Evolutionary conservation across 2,329 filamentous ascomycete species (phyloP), one percentile per base, ranked within the genome.

Genomic region (Colletotrichum coccodes): DNA sequence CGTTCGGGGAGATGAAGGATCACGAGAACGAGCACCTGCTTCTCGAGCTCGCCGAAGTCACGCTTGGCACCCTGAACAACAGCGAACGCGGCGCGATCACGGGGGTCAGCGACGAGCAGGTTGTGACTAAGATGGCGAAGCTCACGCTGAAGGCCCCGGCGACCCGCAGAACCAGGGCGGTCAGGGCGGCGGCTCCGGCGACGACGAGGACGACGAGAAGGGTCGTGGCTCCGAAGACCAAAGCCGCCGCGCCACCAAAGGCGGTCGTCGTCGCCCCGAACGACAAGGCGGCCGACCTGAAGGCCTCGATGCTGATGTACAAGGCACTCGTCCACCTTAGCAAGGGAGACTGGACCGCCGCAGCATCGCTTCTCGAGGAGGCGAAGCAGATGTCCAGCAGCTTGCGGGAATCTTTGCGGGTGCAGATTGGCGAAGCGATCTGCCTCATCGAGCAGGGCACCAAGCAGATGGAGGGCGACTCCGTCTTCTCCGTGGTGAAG

Each of bases 401-500:
- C 28, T 75, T 80, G 14, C 77, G 78, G 42, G 73, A 77, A 74
- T 72, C 84, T 71, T 74, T 80, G 64, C 76, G 87, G 73, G 83
- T 89, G 65, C 87, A 90, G 44, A 85, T 93, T 62, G 85, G 89
- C 12, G 89, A 88, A 65, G 93, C 92, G 23, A 89, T 89, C 61
- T 89, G 91, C 52, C 86, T 92, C 49, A 84, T 94, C 68, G 86
- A 89, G 18, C 87, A 92, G 77, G 92, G 91, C 70, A 85, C 92
- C 74, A 89, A 91, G 53, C 87, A 91, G 74, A 93, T 97, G 83
- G 87, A 90, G 14, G 87, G 88, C 5, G 93, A 97, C 78, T 91
- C 95, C 3, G 92, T 96, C 4, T 97, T 95, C 78, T 97, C 94
- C 21, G 92, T 95, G 11, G 87, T 98, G 18, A 93, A 95, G 52